These are phyloP conservation scores for Forsythia suspensa DNA, from an alignment of 257 asterid species.

Conservation along the genomic window DNA sequence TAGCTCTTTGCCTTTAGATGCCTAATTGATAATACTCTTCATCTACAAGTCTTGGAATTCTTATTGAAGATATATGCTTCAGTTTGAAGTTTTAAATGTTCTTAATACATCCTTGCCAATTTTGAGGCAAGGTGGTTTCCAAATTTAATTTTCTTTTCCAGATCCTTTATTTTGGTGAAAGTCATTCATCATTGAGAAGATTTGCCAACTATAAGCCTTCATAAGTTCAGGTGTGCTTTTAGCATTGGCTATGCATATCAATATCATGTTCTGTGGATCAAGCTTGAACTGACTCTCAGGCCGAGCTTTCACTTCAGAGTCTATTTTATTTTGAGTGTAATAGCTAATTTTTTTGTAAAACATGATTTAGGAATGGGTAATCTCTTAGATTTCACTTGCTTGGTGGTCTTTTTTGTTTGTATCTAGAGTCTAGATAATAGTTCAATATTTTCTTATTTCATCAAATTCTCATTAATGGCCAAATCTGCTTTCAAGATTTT, in stretches of 20 bases:
- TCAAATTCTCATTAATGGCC: not conserved
- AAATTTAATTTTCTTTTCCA: not conserved
- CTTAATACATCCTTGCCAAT: not conserved
- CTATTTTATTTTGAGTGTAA: not conserved
- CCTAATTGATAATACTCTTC: conserved; percentile 4
- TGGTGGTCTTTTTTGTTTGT: not conserved
- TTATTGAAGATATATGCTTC: conserved; percentile 2
- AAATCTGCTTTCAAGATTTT: not conserved
- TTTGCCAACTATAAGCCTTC: not conserved
- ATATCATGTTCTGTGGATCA: not conserved
- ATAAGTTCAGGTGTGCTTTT: not conserved
- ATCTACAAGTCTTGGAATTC: conserved; percentile 11
- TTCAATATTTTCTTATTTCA: not conserved
- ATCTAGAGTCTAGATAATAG: not conserved
- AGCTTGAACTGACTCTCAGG: not conserved
- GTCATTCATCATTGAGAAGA: not conserved
- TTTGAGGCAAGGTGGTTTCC: not conserved
- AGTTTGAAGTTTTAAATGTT: not conserved
- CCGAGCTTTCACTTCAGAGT: not conserved
- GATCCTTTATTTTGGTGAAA: not conserved
- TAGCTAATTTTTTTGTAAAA: not conserved
- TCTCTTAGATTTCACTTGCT: not conserved
- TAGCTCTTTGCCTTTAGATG: conserved; percentile 3
- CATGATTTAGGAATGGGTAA: not conserved
- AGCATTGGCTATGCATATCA: not conserved